Evolutionary conservation across 106 monocot species (phyloP).

Genomic region (Narthecium ossifragum): DNA sequence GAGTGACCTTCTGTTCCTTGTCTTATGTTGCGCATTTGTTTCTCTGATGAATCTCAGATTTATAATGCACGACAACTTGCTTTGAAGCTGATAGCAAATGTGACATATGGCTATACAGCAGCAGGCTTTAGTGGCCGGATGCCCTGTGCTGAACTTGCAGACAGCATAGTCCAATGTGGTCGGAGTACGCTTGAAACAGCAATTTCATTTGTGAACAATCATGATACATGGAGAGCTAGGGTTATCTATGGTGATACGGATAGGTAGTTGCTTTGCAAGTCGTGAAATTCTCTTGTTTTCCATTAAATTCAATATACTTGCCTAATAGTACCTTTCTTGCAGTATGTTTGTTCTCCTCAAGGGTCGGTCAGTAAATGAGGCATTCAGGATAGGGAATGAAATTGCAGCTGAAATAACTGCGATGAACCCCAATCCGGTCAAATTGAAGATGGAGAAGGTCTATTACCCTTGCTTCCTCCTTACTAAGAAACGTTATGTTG

Average conservation of each 20-base stretch:
- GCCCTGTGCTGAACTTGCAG: slow-evolving; percentile 98
- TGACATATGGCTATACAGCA: slow-evolving; percentile 98
- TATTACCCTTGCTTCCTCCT: slow-evolving; percentile 92
- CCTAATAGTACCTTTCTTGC: slow-evolving; percentile 14
- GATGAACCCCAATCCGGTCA: slow-evolving; percentile 92
- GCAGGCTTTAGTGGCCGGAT: slow-evolving; percentile 98
- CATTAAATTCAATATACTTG: neutral
- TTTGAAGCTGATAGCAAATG: slow-evolving; percentile 95
- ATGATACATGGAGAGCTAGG: slow-evolving; percentile 75
- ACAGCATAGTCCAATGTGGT: slow-evolving; percentile 98
- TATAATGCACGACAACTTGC: slow-evolving; percentile 94
- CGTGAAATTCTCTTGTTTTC: no score
- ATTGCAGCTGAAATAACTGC: slow-evolving; percentile 77
- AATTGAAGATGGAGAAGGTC: slow-evolving; percentile 87
- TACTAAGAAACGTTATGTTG: slow-evolving; percentile 98
- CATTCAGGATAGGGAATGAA: slow-evolving; percentile 90
- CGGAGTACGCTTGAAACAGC: slow-evolving; percentile 89
- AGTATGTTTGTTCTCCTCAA: slow-evolving; percentile 96
- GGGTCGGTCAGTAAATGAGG: slow-evolving; percentile 66
- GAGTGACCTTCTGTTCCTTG: neutral
- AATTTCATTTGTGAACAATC: slow-evolving; percentile 68
- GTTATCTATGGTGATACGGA: slow-evolving; percentile 99
- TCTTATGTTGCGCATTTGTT: neutral
- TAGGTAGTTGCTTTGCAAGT: slow-evolving; percentile 40
- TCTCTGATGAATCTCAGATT: slow-evolving; percentile 60